These are phyloP conservation scores for Lachnellula willkommii DNA, from an alignment of 2,329 filamentous ascomycete species.

Conservation along the genomic window DNA sequence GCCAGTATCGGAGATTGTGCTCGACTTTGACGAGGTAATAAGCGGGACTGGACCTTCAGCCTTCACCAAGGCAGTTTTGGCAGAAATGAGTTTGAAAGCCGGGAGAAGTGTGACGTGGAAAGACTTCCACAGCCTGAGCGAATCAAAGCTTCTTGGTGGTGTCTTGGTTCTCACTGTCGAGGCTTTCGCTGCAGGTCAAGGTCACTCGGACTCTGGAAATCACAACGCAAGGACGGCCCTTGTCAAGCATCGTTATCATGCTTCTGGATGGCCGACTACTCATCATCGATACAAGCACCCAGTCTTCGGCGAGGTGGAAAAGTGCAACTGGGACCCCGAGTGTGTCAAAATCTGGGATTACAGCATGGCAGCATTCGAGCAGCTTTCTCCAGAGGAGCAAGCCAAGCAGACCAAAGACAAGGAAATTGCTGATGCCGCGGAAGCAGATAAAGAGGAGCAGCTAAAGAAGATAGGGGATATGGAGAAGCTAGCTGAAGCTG, in stretches of 20 bases:
- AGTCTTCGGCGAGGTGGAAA: slow-evolving; percentile 64
- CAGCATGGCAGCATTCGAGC: slow-evolving; percentile 56
- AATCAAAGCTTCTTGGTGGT: slow-evolving; percentile 59
- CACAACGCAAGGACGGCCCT: slow-evolving; percentile 61
- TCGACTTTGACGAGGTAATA: slow-evolving; percentile 69
- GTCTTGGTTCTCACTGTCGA: slow-evolving; percentile 65
- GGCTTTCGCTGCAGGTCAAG: slow-evolving; percentile 67
- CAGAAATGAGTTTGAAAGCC: slow-evolving; percentile 52
- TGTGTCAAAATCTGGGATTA: slow-evolving; percentile 63
- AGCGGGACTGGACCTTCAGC: slow-evolving; percentile 67
- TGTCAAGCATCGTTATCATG: slow-evolving; percentile 71
- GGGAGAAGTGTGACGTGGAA: slow-evolving; percentile 53
- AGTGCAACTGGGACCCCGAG: slow-evolving; percentile 62
- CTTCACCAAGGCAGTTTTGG: slow-evolving; percentile 60
- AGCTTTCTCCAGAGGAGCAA: slow-evolving; percentile 54
- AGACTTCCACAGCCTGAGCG: slow-evolving; percentile 58
- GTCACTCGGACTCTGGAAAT: slow-evolving; percentile 67
- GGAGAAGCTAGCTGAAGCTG: background rate
- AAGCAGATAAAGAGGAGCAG: background rate
- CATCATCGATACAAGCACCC: slow-evolving; percentile 65
- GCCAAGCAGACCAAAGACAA: slow-evolving; percentile 35
- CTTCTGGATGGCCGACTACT: slow-evolving; percentile 63
- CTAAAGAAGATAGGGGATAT: background rate
- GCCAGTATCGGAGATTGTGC: slow-evolving; percentile 53
- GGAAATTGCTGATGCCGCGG: slow-evolving; percentile 13